phyloP scores from a whole-genome alignment of 1,284 basidiomycete species.

The Quambalaria eucalypti region DNA sequence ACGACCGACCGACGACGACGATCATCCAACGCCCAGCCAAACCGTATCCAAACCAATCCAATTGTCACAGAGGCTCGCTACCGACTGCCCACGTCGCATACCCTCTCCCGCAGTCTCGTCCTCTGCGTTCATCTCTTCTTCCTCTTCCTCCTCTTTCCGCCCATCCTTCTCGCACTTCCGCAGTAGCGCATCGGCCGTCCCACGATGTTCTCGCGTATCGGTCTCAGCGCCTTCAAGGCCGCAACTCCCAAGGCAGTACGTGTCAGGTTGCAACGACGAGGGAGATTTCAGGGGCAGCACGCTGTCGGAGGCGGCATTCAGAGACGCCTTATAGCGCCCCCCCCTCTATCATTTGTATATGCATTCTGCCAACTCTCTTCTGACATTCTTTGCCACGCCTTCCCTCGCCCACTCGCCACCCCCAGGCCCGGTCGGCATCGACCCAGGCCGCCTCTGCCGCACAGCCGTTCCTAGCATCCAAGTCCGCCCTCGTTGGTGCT shows the following conservation, averaged over 20 bases:
- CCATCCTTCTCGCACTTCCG: background rate
- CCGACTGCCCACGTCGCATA: too few relatives aligned
- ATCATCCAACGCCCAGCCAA: too few relatives aligned
- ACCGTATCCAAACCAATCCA: too few relatives aligned
- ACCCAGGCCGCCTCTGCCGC: conserved; percentile 19
- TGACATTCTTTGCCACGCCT: too few relatives aligned
- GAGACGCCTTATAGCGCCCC: background rate
- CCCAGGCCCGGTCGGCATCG: conserved; percentile 33
- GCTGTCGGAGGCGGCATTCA: too few relatives aligned
- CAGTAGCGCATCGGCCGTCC: too few relatives aligned
- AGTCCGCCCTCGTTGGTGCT: conserved; percentile 66
- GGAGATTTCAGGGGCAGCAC: too few relatives aligned
- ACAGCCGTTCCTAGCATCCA: conserved; percentile 57
- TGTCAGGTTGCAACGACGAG: background rate
- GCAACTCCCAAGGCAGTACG: background rate
- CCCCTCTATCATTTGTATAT: too few relatives aligned
- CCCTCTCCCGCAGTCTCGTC: too few relatives aligned
- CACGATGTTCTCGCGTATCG: background rate
- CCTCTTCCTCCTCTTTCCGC: background rate
- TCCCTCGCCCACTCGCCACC: too few relatives aligned
- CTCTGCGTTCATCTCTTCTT: background rate
- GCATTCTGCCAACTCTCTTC: too few relatives aligned
- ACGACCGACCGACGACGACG: background rate
- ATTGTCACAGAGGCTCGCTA: too few relatives aligned
- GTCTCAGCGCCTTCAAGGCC: background rate